Evolutionary conservation across 208 protist genomes (phyloP).

Genomic region (Leishmania major): DNA sequence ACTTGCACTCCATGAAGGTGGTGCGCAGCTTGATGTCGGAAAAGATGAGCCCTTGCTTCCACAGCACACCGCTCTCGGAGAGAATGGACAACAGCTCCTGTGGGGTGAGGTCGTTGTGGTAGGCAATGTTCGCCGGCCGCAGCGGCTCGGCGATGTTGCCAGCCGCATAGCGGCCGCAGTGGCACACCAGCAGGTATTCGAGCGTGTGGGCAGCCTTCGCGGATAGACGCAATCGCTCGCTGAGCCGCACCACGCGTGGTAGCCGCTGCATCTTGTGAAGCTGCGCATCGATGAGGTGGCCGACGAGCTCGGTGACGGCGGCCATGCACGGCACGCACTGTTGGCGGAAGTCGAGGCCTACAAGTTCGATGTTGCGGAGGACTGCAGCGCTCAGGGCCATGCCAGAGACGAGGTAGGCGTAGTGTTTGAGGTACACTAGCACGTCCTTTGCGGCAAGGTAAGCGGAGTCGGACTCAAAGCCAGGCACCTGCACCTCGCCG

Average conservation of each 20-base stretch:
- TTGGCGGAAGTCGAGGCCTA: slow-evolving; percentile 44
- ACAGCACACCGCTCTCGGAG: slow-evolving; percentile 69
- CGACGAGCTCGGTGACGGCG: slow-evolving; percentile 26
- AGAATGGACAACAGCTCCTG: slow-evolving; percentile 80
- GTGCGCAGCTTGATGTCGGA: slow-evolving; percentile 54
- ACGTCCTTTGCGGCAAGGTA: slow-evolving; percentile 69
- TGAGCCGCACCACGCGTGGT: slow-evolving; percentile 80
- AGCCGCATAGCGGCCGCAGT: slow-evolving; percentile 56
- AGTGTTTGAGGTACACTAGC: slow-evolving; percentile 41
- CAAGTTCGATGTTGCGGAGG: slow-evolving; percentile 26
- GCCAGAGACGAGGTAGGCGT: slow-evolving; percentile 16
- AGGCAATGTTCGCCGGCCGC: slow-evolving; percentile 54
- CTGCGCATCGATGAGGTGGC: slow-evolving; percentile 33
- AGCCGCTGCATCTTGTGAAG: slow-evolving; percentile 43
- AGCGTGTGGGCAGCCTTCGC: slow-evolving; percentile 55
- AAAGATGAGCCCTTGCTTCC: slow-evolving; percentile 82
- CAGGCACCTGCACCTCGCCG: slow-evolving; percentile 37
- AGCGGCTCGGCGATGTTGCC: slow-evolving; percentile 25
- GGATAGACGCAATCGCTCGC: slow-evolving; percentile 50
- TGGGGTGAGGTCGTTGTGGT: slow-evolving; percentile 58
- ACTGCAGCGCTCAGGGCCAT: slow-evolving; percentile 31
- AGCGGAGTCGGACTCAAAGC: slow-evolving; percentile 63
- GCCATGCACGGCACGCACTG: slow-evolving; percentile 58
- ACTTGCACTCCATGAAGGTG: slow-evolving; percentile 66
- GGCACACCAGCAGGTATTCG: slow-evolving; percentile 77